Evolutionary conservation across 306 rosid genomes (phyloP).

Genomic region (Nissolia schottii): DNA sequence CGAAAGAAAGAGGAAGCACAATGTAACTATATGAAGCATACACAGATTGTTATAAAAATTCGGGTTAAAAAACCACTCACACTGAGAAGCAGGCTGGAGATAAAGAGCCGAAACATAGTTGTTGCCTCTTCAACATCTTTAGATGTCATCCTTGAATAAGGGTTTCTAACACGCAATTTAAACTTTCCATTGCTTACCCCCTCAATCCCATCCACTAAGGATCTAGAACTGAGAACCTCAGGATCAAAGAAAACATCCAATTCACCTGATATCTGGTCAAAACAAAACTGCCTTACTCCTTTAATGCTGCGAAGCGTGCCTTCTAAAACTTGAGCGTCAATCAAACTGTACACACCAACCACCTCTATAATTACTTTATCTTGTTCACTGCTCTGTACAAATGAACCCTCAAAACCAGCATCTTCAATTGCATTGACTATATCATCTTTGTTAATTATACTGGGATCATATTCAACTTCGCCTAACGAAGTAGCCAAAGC

Average conservation of each 20-base stretch:
- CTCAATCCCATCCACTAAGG: conserved; percentile 77
- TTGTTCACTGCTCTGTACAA: conserved; percentile 83
- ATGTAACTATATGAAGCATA: background rate
- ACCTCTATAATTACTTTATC: conserved; percentile 69
- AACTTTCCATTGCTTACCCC: conserved; percentile 64
- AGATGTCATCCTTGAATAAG: conserved; percentile 75
- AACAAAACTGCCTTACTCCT: conserved; percentile 63
- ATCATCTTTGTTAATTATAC: conserved; percentile 65
- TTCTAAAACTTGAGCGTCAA: conserved; percentile 63
- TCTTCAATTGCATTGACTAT: conserved; percentile 88
- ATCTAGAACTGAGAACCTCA: conserved; percentile 74
- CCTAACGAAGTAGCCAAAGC: conserved; percentile 93
- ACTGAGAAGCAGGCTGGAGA: conserved; percentile 79
- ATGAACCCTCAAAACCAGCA: conserved; percentile 86
- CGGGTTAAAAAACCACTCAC: conserved; percentile 49
- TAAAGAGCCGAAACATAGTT: conserved; percentile 70
- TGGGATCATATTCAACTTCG: conserved; percentile 87
- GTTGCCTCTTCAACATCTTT: conserved; percentile 67
- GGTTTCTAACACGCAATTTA: conserved; percentile 66
- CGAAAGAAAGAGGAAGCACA: background rate
- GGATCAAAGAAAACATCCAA: conserved; percentile 84
- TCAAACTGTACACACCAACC: conserved; percentile 55
- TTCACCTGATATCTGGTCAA: conserved; percentile 55
- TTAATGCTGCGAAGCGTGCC: conserved; percentile 57
- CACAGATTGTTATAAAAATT: background rate